Evolutionary conservation across 192 early-diverging fungal species (phyloP).

Genomic region (Phlyctochytrium bullatum): DNA sequence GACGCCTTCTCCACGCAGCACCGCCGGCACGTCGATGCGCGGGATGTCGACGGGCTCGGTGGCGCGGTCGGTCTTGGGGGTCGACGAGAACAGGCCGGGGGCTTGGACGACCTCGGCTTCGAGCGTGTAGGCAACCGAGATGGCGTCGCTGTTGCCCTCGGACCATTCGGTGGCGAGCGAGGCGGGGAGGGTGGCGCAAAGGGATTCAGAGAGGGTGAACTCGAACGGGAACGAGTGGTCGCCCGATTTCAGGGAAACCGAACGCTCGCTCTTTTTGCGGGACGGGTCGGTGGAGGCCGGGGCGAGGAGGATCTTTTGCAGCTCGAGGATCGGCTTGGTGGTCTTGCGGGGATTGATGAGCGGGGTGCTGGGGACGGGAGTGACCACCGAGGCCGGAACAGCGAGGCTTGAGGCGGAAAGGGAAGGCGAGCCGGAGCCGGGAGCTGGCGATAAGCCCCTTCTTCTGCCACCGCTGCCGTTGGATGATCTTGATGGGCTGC

Average conservation of each 20-base stretch:
- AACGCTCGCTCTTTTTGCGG: background rate
- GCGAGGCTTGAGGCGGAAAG: too few species aligned
- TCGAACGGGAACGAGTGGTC: slow-evolving; percentile 14
- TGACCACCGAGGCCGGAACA: too few species aligned
- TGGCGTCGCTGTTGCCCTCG: slow-evolving; percentile 5
- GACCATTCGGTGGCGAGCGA: slow-evolving; percentile 5
- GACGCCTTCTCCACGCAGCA: background rate
- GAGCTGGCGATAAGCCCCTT: too few species aligned
- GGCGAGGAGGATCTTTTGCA: background rate
- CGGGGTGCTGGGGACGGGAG: background rate
- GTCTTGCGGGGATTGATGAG: background rate
- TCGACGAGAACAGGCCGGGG: slow-evolving; percentile 1
- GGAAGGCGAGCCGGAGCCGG: too few species aligned
- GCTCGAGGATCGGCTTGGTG: background rate
- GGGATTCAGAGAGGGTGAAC: background rate
- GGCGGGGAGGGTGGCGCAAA: slow-evolving; percentile 6
- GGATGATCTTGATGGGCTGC: slow-evolving; percentile 8
- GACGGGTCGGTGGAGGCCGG: background rate
- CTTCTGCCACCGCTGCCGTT: too few species aligned
- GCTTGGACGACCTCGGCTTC: slow-evolving; percentile 13
- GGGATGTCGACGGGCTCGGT: slow-evolving; percentile 24
- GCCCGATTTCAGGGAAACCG: slow-evolving; percentile 5
- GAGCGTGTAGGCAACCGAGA: slow-evolving; percentile 10
- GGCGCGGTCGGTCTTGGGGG: background rate
- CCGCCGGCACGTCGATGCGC: slow-evolving; percentile 17